Evolutionary conservation across 345 rosid genomes (phyloP), one percentile per base, ranked within the genome.

Genomic region (Syzygium grande): DNA sequence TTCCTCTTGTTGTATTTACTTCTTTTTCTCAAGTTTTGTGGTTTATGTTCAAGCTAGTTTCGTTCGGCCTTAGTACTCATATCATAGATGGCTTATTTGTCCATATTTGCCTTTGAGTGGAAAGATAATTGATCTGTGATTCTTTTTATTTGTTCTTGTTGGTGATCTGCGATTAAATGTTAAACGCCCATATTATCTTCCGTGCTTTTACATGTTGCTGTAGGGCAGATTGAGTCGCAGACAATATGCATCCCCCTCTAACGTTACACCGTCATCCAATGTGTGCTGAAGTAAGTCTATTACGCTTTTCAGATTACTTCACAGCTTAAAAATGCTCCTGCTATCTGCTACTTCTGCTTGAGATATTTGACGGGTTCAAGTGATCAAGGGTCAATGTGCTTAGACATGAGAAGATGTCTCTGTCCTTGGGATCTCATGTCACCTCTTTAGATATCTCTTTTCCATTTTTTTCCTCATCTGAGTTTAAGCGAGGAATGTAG

Each of bases 201-300:
- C 83, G 19, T 9, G 23, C 13, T 73, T 73, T 73, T 38, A 17
- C 49, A 19, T 10, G 14, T 22, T 38, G 83, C 12, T 73, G 49
- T 38, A 73, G 83, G 83, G 83, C 27, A 38, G 49, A 25, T 73
- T 73, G 83, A 73, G 2, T 73, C 8, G 15, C 0, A 1, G 83
- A 29, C 79, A 89, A 89, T 91, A 95, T 98, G 99, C 99, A 96
- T 93, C 99, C 99, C 91, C 99, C 98, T 38, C 90, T 98, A 90
- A 94, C 99, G 21, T 90, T 97, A 78, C 99, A 98, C 84, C 91
- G 95, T 87, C 99, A 98, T 86, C 99, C 98, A 2, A 95, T 96
- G 98, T 96, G 99, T 90, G 93, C 91, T 51, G 95, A 98, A 58
- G 99, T 98, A 84, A 94, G 97, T 92, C 88, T 84, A 2, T 43